Evolutionary conservation across 768 basidiomycete species (phyloP), one percentile per base, ranked within the genome.

Genomic region (Rhodotorula toruloides): DNA sequence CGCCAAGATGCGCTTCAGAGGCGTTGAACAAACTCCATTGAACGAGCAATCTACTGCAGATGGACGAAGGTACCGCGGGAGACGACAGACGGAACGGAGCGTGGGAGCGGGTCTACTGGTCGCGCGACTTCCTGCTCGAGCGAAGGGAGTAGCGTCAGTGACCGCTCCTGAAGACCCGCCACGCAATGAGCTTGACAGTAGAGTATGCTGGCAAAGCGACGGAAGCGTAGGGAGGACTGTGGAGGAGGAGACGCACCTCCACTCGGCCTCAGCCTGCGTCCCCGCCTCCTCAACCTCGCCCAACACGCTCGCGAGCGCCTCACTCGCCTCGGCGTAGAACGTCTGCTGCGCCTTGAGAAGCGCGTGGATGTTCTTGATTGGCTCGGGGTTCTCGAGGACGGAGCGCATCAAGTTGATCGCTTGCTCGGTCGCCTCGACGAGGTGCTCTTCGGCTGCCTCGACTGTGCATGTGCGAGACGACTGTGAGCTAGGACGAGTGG

Each of bases 331-430:
- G 29, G 76, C 76, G 68, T 75, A 75, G 75, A 73, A 79, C 71
- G 76, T 74, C 57, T 80, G 73, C 79, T 91, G 93, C 50, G 96
- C 89, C 78, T 96, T 96, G 74, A 85, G 84, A 50, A 99, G 86
- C 77, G 89, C 87, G 67, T 91, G 90, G 61, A 98, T 78, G 80
- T 94, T 90, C 84, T 90, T 92, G 77, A 99, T 79, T 7, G 96
- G 90, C 79, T 97, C 94, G 44, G 96, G 96, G 79, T 97, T 97
- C 74, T 98, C 94, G 44, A 99, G 83, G 22, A 98, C 94, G n/a
- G 90, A 56, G 36, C 75, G 68, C 76, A 77, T 77, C 19, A 76
- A 65, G 65, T 68, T 74, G 71, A 76, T 74, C 29, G 69, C 73
- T 37, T 93, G 88, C 78, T 99, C 96, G 31, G 96, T 99, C 82